Evolutionary conservation across 768 basidiomycete genomes (phyloP), one percentile per base, ranked within the genome.

Genomic region (Podaxis sp.): DNA sequence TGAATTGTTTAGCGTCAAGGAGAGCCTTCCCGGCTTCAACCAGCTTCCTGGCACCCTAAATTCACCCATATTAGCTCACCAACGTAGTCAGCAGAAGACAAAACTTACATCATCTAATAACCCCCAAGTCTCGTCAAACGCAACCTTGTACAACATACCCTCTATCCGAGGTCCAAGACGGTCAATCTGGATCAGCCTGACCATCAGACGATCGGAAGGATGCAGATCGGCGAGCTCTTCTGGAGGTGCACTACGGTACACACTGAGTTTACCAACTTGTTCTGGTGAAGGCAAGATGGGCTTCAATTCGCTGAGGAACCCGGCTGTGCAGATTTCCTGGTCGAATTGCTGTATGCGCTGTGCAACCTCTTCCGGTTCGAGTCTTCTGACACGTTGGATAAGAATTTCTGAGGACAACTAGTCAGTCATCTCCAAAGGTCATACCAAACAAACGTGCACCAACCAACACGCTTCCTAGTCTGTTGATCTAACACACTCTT

Each of bases 191-290:
- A 99, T 97, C 40, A 98, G 81, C 65, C 96, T 92, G 26, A 99
- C 95, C 93, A 99, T 95, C 52, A 99, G 84, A 36, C 97, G 87
- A 76, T 99, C 97, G 17, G 97, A 91, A 19, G 91, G 88, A 75
- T 98, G 96, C n/a, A 99, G 80, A 33, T 85, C 86, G 46, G 87
- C 88, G 12, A 99, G 85, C 67, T 97, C 95, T 68, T 89, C 91
- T 12, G 88, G 83, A 64, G 88, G 88, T n/a, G 94, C 86, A 68
- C 90, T 93, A 59, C 92, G 88, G 71, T 96, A 93, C 2, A 93
- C 84, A 70, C 93, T 95, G 30, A 96, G 84, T 75, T 95, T 95
- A 46, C 94, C 94, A 65, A 93, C 83, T 89, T 92, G 67, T 71
- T 97, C 95, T 3, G 96, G 94, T 19, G 91, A 90, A 4, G 97